A percentile compares a stretch with the other conserved stretches of the same genome.
These are phyloP conservation scores for Trichoderma sp. DNA, from an alignment of 2,329 filamentous ascomycete genomes.

Conservation along the genomic window DNA sequence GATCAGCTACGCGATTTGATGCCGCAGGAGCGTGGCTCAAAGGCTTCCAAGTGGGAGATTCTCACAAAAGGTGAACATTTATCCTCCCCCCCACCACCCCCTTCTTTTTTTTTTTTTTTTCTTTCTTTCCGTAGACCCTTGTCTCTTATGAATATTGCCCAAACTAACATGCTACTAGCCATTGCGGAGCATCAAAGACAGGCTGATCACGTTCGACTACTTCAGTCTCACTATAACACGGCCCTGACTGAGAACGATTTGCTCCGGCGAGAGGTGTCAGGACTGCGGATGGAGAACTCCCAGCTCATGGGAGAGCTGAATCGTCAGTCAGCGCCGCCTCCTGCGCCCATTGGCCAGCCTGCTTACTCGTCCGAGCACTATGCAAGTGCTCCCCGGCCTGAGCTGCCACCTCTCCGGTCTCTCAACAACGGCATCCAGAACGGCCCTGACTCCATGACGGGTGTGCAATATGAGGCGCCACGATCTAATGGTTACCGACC, in stretches of 20 bases:
- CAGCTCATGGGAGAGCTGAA: conserved; percentile 46
- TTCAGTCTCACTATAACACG: conserved; percentile 49
- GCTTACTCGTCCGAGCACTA: conserved; percentile 38
- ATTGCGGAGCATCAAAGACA: conserved; percentile 64
- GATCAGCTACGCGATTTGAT: conserved; percentile 77
- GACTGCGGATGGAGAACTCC: conserved; percentile 50
- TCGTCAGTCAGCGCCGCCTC: conserved; percentile 34
- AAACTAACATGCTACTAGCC: conserved; percentile 44
- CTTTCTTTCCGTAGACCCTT: no score
- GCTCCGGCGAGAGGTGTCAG: conserved; percentile 52
- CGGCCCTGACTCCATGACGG: conserved; percentile 63
- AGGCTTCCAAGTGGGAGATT: conserved; percentile 89
- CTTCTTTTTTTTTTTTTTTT: no score
- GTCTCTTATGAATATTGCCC: background rate
- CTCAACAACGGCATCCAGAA: conserved; percentile 48
- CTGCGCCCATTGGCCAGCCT: conserved; percentile 29
- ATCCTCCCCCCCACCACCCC: no score
- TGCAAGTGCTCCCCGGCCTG: conserved; percentile 43
- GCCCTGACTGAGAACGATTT: conserved; percentile 49
- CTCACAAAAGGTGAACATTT: conserved; percentile 71
- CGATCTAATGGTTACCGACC: conserved; percentile 51
- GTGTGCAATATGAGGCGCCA: conserved; percentile 62
- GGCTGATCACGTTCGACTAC: conserved; percentile 48
- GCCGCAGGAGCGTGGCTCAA: conserved; percentile 78
- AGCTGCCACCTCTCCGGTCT: conserved; percentile 60